Evolutionary conservation across 2,329 filamentous ascomycete genomes (phyloP).

Genomic region (Fusarium nanum): DNA sequence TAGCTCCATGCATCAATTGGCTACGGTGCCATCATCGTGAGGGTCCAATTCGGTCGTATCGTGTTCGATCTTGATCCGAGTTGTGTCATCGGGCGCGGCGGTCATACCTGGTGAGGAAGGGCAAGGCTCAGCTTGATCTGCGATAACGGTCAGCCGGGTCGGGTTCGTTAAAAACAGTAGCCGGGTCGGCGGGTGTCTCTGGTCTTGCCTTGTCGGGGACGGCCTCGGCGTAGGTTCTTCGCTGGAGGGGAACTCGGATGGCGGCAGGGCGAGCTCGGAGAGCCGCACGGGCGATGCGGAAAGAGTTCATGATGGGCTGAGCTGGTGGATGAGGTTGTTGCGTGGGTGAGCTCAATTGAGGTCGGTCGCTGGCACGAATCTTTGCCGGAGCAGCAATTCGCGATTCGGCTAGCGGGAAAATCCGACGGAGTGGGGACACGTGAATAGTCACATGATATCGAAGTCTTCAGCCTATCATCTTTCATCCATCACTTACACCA

Average conservation of each 20-base stretch:
- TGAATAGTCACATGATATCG: slow-evolving; percentile 49
- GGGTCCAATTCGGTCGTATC: slow-evolving; percentile 48
- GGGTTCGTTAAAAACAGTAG: slow-evolving; percentile 39
- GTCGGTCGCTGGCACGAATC: slow-evolving; percentile 63
- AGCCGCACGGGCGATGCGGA: slow-evolving; percentile 91
- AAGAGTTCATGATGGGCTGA: slow-evolving; percentile 84
- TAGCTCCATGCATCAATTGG: slow-evolving; percentile 55
- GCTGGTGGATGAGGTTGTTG: slow-evolving; percentile 63
- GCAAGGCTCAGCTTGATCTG: slow-evolving; percentile 97
- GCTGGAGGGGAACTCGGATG: slow-evolving; percentile 80
- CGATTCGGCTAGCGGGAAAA: slow-evolving; percentile 55
- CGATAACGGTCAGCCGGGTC: slow-evolving; percentile 45
- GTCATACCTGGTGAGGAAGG: slow-evolving; percentile 96
- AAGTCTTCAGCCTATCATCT: not conserved
- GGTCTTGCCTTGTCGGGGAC: slow-evolving; percentile 79
- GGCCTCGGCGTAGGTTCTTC: slow-evolving; percentile 91
- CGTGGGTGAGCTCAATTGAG: slow-evolving; percentile 56
- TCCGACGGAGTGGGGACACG: slow-evolving; percentile 53
- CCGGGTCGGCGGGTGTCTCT: slow-evolving; percentile 24
- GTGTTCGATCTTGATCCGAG: slow-evolving; percentile 36
- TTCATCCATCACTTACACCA: not conserved
- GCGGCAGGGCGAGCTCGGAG: slow-evolving; percentile 83
- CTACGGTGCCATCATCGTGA: slow-evolving; percentile 32
- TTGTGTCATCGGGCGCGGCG: slow-evolving; percentile 16
- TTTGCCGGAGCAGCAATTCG: slow-evolving; percentile 56